These are phyloP conservation scores for Anisodus tanguticus DNA, from an alignment of 257 asterid species.

Conservation along the genomic window DNA sequence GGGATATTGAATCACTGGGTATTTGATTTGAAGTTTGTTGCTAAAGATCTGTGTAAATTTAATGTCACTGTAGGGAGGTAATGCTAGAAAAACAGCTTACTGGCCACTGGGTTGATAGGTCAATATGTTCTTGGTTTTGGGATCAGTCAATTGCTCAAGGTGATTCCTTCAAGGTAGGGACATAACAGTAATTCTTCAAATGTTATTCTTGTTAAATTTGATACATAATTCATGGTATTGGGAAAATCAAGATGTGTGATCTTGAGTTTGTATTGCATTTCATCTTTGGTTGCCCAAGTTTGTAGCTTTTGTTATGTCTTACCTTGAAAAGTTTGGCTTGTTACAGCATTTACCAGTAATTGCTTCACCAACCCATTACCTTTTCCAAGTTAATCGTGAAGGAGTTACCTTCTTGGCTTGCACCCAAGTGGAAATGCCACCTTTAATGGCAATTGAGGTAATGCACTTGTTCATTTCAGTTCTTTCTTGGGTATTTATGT, in stretches of 20 bases:
- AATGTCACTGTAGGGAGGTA: slow-evolving; percentile 69
- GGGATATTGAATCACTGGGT: background rate
- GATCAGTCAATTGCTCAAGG: slow-evolving; percentile 87
- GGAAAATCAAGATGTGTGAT: background rate
- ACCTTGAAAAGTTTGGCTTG: background rate
- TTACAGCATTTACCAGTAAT: slow-evolving; percentile 81
- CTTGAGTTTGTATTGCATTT: background rate
- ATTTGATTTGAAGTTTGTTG: slow-evolving; percentile 17
- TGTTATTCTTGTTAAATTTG: background rate
- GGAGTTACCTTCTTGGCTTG: slow-evolving; percentile 94
- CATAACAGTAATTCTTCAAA: background rate
- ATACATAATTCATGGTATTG: background rate
- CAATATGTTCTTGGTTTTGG: slow-evolving; percentile 98
- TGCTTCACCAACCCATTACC: slow-evolving; percentile 97
- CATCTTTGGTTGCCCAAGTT: background rate
- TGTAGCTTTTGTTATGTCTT: background rate
- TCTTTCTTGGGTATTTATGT: slow-evolving; percentile 17
- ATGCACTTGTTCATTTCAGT: slow-evolving; percentile 27
- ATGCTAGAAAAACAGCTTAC: slow-evolving; percentile 96
- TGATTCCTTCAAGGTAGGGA: slow-evolving; percentile 85
- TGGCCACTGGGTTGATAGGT: slow-evolving; percentile 87
- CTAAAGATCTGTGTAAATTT: slow-evolving; percentile 30
- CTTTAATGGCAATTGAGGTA: slow-evolving; percentile 98
- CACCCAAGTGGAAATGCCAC: slow-evolving; percentile 99
- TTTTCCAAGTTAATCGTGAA: slow-evolving; percentile 93